Conservation (phyloP, 495 filamentous ascomycete genomes). For the Hapsidospora chrysogenum region DNA sequence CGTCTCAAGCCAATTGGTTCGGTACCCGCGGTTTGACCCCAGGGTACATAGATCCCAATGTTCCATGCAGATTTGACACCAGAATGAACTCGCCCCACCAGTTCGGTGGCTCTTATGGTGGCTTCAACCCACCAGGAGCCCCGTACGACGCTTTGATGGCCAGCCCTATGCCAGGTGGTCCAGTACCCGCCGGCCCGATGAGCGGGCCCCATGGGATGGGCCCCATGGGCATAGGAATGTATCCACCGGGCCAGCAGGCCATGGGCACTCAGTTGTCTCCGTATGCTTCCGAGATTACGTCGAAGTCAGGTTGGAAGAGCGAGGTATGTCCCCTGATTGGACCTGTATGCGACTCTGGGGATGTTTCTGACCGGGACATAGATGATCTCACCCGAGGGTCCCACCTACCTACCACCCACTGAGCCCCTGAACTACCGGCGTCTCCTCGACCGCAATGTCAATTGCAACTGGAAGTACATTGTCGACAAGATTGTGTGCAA, state of each 20-base stretch:
- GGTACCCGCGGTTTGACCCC: constrained; percentile 18
- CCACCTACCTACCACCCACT: constrained; percentile 68
- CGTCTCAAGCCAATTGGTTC: constrained; percentile 19
- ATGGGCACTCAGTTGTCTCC: constrained; percentile 73
- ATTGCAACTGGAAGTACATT: constrained; percentile 98
- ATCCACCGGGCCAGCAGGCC: constrained; percentile 47
- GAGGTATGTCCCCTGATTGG: constrained; percentile 25
- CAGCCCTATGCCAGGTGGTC: constrained; percentile 7
- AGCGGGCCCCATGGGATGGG: constrained; percentile 9
- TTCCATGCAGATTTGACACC: constrained; percentile 18
- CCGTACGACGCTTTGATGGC: constrained; percentile 18
- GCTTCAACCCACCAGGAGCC: constrained; percentile 10
- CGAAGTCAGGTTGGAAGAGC: constrained; percentile 28
- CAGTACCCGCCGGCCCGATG: background rate
- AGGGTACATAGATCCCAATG: constrained; percentile 11
- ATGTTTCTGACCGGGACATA: constrained; percentile 8
- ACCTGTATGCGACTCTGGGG: constrained; percentile 4
- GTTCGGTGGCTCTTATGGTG: constrained; percentile 8
- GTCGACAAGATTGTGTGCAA: constrained; percentile 99
- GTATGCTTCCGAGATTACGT: constrained; percentile 67
- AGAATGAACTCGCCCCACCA: constrained; percentile 16
- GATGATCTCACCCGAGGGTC: constrained; percentile 35
- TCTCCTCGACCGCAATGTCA: constrained; percentile 87
- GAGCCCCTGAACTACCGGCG: constrained; percentile 97
- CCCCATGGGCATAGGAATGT: constrained; percentile 27